A percentile compares a stretch with the other conserved stretches of the same genome.
These are phyloP conservation scores for Suillus placidus DNA, from an alignment of 768 basidiomycete genomes.

Conservation along the genomic window DNA sequence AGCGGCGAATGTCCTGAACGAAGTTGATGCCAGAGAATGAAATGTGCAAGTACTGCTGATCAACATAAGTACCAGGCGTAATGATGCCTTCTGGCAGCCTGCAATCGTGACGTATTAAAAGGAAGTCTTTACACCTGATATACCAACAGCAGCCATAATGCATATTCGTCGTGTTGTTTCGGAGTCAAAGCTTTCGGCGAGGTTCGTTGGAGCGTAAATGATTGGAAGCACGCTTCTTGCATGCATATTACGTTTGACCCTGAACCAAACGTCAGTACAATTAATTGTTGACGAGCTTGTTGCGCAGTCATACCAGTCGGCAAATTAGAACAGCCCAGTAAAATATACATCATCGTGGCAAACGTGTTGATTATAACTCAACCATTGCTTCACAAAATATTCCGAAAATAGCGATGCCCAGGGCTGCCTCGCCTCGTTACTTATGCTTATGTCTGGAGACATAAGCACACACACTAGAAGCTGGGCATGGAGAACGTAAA, in stretches of 20 bases:
- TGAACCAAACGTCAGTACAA: neutral
- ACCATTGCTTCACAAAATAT: neutral
- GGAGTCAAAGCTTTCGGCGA: neutral
- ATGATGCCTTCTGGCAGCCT: neutral
- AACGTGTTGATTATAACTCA: neutral
- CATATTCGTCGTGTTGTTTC: neutral
- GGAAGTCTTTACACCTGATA: neutral
- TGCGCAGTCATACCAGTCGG: neutral
- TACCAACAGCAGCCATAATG: neutral
- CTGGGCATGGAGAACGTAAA: neutral
- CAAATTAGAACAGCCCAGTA: neutral
- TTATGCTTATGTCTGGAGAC: neutral
- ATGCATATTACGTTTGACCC: neutral
- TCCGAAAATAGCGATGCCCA: neutral
- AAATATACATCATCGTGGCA: neutral
- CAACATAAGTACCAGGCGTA: neutral
- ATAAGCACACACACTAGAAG: neutral
- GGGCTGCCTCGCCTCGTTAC: neutral
- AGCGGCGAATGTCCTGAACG: neutral
- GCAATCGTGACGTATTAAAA: neutral
- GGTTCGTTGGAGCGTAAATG: neutral
- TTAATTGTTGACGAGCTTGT: neutral
- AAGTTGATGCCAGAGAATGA: neutral
- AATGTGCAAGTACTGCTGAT: neutral
- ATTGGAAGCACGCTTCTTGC: neutral